Evolutionary conservation across 306 rosid species (phyloP), one percentile per base, ranked within the genome.

Genomic region (Fragaria vesca): DNA sequence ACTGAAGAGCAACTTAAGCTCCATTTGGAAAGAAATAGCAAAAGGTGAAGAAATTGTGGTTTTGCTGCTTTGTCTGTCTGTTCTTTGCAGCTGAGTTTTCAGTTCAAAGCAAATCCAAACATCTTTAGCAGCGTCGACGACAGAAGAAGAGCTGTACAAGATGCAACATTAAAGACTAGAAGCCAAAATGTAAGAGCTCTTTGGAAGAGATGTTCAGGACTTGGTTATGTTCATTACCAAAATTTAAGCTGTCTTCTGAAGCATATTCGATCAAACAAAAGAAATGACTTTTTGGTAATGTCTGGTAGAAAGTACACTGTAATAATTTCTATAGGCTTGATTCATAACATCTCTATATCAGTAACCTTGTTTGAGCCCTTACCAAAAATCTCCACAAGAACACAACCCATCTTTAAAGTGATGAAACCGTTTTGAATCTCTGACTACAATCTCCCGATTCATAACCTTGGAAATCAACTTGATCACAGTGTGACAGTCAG

Each of bases 351-450:
- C 65, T n/a, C 63, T 57, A 57, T 57, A 58, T 58, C 65, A 26
- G 52, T n/a, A 21, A 43, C 51, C 12, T 43, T 4, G 57, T 45
- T 15, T n/a, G 66, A 21, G 36, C 36, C 60, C 43, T 88, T 87
- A 88, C 93, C 93, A 87, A 78, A 86, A 92, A 75, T 87, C 97
- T 36, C 93, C 89, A 67, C 97, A 90, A 15, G 95, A 84, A 74
- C 95, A 92, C 69, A 78, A 48, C 6, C 95, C 95, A 15, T 86
- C 79, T 82, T 81, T 92, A 73, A 92, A 92, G 87, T 90, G 93
- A 83, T 90, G 97, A 84, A 92, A 92, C 36, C 93, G 82, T 84
- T 92, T 92, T 47, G 90, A 86, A 75, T 92, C 97, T 84, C 91
- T 87, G 32, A 92, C 91, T 72, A 92, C 85, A 55, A 92, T 87